Percentiles rank a stretch among this genome's conserved stretches.
These are phyloP conservation scores for Leccinellum luteum DNA, from an alignment of 768 basidiomycete species.

Conservation along the genomic window DNA sequence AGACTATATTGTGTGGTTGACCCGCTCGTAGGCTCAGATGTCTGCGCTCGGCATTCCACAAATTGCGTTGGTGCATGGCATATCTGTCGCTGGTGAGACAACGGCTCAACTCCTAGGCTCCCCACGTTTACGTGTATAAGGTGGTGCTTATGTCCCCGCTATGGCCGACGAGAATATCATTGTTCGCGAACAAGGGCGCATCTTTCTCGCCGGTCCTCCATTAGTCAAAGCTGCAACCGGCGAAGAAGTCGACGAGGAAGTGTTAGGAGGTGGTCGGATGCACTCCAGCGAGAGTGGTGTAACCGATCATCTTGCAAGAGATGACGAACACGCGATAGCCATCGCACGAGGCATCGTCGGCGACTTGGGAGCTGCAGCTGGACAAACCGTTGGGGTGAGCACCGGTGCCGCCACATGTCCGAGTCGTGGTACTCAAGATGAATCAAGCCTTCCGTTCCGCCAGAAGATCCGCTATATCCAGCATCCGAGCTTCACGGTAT, in stretches of 20 bases:
- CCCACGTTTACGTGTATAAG: slow-evolving; percentile 33
- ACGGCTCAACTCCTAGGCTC: neutral
- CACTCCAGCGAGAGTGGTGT: slow-evolving; percentile 91
- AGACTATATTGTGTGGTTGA: slow-evolving; percentile 6
- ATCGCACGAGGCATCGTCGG: slow-evolving; percentile 75
- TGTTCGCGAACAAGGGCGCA: slow-evolving; percentile 86
- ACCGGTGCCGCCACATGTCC: slow-evolving; percentile 16
- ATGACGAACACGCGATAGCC: slow-evolving; percentile 82
- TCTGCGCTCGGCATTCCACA: slow-evolving; percentile 89
- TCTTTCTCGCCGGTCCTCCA: slow-evolving; percentile 93
- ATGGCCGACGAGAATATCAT: slow-evolving; percentile 96
- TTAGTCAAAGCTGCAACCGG: slow-evolving; percentile 94
- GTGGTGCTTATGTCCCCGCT: slow-evolving; percentile 92
- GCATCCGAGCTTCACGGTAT: slow-evolving; percentile 85
- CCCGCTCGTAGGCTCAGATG: slow-evolving; percentile 74
- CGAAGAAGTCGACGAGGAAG: slow-evolving; percentile 90
- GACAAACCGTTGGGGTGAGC: slow-evolving; percentile 49
- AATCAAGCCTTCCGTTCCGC: slow-evolving; percentile 50
- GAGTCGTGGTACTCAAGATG: slow-evolving; percentile 9
- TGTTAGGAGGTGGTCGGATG: slow-evolving; percentile 87
- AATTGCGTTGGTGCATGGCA: slow-evolving; percentile 91
- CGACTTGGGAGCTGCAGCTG: slow-evolving; percentile 69
- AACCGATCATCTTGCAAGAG: slow-evolving; percentile 81
- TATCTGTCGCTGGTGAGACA: slow-evolving; percentile 75
- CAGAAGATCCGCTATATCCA: slow-evolving; percentile 77